Base-by-base conservation (phyloP, 331 rosid species). In the Ulmus americana region DNA sequence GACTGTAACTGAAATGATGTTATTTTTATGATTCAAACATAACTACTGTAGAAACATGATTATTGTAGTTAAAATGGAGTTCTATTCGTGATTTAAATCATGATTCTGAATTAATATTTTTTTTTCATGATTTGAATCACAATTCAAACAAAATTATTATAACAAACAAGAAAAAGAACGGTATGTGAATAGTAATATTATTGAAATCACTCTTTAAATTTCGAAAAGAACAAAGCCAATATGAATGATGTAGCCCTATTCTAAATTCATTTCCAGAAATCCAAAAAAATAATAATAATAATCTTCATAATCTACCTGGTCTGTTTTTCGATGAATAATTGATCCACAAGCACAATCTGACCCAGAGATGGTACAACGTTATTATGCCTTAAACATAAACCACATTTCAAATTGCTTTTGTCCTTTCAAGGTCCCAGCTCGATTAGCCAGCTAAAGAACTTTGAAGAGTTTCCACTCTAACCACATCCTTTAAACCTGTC, bases 371-470 rank as follows among this genome's bases (percentile, higher is more conserved):
- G 65, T 61, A 50, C 65, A 16, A 61, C 18, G 7, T 14, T 61
- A 3, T 15, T 20, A 10, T 61, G 65, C 52, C 39, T 61, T 15
- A 42, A 8, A 44, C n/a, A 61, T 39, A 41, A 61, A 43, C 45
- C 12, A 44, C 20, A 61, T 61, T 61, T n/a, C 28, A 50, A 40
- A 61, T 43, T 61, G 16, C 61, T 56, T 56, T 61, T 61, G 65
- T 16, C 58, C 39, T 7, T 5, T 10, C 58, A 53, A 38, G 44
- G 16, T 43, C 43, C 43, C 43, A 10, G 61, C 55, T 50, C n/a
- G n/a, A 47, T 11, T 10, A 15, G 41, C 35, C 45, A 38, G 61
- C 61, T 56, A 28, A 8, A 5, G 45, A 56, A 10, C 44, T 38
- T 57, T 28, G 28, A 20, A 28, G 61, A 13, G 61, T 11, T 28